phyloP scores from a whole-genome alignment of 768 basidiomycete genomes.

The Chlorophyllum brunneum region DNA sequence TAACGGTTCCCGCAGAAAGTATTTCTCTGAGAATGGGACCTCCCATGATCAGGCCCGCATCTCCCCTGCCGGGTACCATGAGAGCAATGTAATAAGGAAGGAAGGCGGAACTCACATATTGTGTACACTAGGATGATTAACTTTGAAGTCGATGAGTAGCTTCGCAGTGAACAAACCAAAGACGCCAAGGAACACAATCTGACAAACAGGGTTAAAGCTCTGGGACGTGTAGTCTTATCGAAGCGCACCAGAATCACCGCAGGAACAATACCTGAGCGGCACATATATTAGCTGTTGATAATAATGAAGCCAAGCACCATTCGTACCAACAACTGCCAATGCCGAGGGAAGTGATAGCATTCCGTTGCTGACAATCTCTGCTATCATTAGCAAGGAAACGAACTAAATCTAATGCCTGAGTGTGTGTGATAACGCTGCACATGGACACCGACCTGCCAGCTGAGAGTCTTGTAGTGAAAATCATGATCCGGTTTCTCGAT shows the following conservation, averaged over 20 bases:
- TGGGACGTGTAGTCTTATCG: not conserved
- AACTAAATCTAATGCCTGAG: conserved; percentile 27
- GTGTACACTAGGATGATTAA: conserved; percentile 51
- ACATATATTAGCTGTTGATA: not conserved
- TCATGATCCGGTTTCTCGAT: conserved; percentile 39
- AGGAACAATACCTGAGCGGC: conserved; percentile 41
- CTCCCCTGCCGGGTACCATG: conserved; percentile 29
- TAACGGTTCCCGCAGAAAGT: conserved; percentile 40
- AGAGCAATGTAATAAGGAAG: not conserved
- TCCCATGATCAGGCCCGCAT: conserved; percentile 47
- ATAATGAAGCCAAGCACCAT: not conserved
- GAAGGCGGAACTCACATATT: conserved; percentile 33
- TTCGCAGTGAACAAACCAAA: conserved; percentile 52
- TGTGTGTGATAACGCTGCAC: not conserved
- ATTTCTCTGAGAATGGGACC: conserved; percentile 45
- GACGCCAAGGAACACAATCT: conserved; percentile 46
- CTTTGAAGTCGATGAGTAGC: conserved; percentile 51
- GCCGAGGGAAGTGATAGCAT: conserved; percentile 51
- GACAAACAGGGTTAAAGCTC: not conserved
- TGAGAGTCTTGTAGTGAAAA: conserved; percentile 50
- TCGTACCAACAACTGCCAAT: conserved; percentile 46
- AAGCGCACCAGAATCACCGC: conserved; percentile 35
- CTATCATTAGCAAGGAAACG: conserved; percentile 49
- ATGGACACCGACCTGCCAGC: conserved; percentile 37
- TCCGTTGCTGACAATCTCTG: conserved; percentile 55